Conservation (phyloP, 805 yeast species). For the Brettanomyces nanus region DNA sequence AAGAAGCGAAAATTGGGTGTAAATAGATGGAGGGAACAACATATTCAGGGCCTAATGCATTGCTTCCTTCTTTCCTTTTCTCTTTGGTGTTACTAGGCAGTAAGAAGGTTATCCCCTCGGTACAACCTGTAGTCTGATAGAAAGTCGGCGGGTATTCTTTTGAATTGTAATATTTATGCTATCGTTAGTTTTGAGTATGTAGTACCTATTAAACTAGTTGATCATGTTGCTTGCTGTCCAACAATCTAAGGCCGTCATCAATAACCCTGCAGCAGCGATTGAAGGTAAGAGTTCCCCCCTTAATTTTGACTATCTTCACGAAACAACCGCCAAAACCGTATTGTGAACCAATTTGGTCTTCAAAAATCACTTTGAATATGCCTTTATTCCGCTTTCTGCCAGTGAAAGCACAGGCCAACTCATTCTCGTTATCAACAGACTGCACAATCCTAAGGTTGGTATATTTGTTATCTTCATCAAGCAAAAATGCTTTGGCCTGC, state of each 20-base stretch:
- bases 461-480: not conserved
- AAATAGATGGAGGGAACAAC: too few species aligned
- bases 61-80: too few species aligned
- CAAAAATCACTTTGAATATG: slow-evolving; percentile 15
- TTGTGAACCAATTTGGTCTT: slow-evolving; percentile 22
- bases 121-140: too few species aligned
- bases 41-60: too few species aligned
- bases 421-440: slow-evolving; percentile 3
- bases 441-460: not conserved
- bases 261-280: slow-evolving; percentile 15
- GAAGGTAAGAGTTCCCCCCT: slow-evolving; percentile 15
- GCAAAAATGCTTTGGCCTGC: slow-evolving; percentile 5
- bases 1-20: too few species aligned
- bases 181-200: too few species aligned
- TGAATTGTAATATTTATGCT: too few species aligned
- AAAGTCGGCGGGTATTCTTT: too few species aligned
- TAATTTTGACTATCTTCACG: slow-evolving; percentile 15
- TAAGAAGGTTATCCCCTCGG: too few species aligned
- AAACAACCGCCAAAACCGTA: slow-evolving; percentile 28
- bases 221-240: slow-evolving; percentile 2
- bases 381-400: slow-evolving; percentile 9
- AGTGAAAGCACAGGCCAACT: slow-evolving; percentile 6
- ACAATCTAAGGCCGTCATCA: slow-evolving; percentile 8
- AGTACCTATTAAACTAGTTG: too few species aligned
- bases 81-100: too few species aligned